phyloP scores from a whole-genome alignment of 2,329 filamentous ascomycete genomes.

The Lachnellula cervina region DNA sequence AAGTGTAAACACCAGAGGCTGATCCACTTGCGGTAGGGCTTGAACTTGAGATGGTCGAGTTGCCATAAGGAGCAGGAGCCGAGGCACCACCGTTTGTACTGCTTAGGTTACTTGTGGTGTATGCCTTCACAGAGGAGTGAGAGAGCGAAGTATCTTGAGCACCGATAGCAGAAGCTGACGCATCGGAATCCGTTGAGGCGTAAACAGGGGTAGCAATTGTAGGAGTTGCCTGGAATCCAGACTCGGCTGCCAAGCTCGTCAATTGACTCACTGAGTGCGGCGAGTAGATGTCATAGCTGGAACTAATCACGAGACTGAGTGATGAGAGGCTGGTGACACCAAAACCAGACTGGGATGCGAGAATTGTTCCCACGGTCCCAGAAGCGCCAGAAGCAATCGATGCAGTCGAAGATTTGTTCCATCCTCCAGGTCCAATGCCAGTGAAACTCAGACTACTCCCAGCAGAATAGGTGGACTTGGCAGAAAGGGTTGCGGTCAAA shows the following conservation, averaged over 20 bases:
- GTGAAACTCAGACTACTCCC: constrained; percentile 8
- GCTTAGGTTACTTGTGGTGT: background rate
- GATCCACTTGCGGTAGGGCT: background rate
- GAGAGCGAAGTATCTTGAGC: background rate
- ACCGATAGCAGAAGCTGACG: background rate
- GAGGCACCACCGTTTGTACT: background rate
- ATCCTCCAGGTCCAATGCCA: constrained; percentile 15
- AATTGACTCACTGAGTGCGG: background rate
- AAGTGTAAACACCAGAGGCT: background rate
- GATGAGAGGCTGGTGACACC: background rate
- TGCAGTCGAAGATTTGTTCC: constrained; percentile 18
- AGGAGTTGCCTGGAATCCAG: constrained; percentile 4
- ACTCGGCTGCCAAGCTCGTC: constrained; percentile 11
- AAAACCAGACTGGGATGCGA: constrained; percentile 3
- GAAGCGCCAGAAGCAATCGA: background rate
- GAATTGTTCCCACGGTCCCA: background rate
- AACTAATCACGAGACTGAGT: background rate
- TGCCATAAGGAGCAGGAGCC: background rate
- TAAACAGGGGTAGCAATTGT: background rate
- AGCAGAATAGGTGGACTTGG: background rate
- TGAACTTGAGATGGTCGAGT: background rate
- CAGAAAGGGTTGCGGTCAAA: constrained; percentile 13
- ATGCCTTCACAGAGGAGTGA: background rate
- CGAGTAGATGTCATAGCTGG: constrained; percentile 13
- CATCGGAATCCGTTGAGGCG: too few species aligned